Base-by-base conservation (phyloP, 1,284 basidiomycete species). In the Melampsora larici-populina region DNA sequence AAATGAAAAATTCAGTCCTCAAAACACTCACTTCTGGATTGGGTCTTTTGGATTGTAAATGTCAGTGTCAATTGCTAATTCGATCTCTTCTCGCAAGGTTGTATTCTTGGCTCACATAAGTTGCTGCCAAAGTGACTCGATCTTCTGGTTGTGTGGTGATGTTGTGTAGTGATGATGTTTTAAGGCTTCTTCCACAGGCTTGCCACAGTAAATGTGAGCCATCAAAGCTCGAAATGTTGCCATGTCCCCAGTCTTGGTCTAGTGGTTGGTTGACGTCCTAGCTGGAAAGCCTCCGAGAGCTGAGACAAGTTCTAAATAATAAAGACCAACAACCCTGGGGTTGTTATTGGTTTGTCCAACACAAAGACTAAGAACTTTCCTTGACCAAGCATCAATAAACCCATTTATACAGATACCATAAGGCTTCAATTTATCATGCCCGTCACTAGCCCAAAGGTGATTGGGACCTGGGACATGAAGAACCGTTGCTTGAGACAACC, bases 321-420 rank as follows among this genome's bases (percentile, higher is more conserved):
- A n/a, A n/a, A n/a, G n/a, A n/a, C n/a, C n/a, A n/a, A n/a, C n/a
- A n/a, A n/a, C n/a, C n/a, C n/a, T n/a, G n/a, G n/a, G n/a, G n/a
- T n/a, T n/a, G n/a, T n/a, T n/a, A n/a, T n/a, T n/a, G n/a, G n/a
- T n/a, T n/a, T n/a, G n/a, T n/a, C n/a, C n/a, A n/a, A n/a, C n/a
- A n/a, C n/a, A n/a, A n/a, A n/a, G n/a, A n/a, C n/a, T n/a, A n/a
- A n/a, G n/a, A n/a, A n/a, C n/a, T n/a, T n/a, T n/a, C n/a, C n/a
- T n/a, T n/a, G n/a, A n/a, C n/a, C n/a, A n/a, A n/a, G n/a, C n/a
- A n/a, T n/a, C n/a, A n/a, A n/a, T n/a, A n/a, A 67, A 43, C 2
- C 65, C 65, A 67, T 43, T 33, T 24, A 67, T 67, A 26, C 65
- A 67, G 43, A 46, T 67, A 21, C 65, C 65, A 67, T 33, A 67